Evolutionary conservation across 306 rosid species (phyloP).

Genomic region (Ormosia emarginata): DNA sequence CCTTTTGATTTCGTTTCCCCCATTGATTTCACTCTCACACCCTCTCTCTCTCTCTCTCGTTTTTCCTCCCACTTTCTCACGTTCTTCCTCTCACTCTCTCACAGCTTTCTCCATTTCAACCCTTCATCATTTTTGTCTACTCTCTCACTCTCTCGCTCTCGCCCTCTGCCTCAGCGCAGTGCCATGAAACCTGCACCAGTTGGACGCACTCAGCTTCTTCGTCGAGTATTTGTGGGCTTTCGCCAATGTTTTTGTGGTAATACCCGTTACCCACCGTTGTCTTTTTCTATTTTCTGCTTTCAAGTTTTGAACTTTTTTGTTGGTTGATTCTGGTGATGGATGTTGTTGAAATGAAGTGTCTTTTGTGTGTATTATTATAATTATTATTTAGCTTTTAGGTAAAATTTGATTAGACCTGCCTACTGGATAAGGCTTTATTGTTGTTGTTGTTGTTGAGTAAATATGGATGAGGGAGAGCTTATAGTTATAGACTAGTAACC

Average conservation of each 20-base stretch:
- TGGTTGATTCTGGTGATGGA: not conserved
- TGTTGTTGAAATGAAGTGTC: not conserved
- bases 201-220: constrained; percentile 66
- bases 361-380: not conserved
- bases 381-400: not conserved
- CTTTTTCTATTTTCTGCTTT: not conserved
- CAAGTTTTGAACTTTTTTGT: not conserved
- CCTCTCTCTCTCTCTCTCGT: no score
- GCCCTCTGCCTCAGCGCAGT: no score
- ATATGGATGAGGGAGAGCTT: not conserved
- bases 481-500: no score
- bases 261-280: not conserved
- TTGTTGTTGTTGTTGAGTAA: not conserved
- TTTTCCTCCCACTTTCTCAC: no score
- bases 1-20: no score
- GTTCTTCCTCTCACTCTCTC: no score
- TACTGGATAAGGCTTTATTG: not conserved
- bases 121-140: no score
- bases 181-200: no score
- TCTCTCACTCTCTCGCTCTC: no score
- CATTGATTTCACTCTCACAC: no score
- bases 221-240: constrained; percentile 74
- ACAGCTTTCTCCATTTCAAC: no score
- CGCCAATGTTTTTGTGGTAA: constrained; percentile 73
- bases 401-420: no score